Conservation (phyloP, 1,139 yeast species). For the Schwanniomyces etchellsii region DNA sequence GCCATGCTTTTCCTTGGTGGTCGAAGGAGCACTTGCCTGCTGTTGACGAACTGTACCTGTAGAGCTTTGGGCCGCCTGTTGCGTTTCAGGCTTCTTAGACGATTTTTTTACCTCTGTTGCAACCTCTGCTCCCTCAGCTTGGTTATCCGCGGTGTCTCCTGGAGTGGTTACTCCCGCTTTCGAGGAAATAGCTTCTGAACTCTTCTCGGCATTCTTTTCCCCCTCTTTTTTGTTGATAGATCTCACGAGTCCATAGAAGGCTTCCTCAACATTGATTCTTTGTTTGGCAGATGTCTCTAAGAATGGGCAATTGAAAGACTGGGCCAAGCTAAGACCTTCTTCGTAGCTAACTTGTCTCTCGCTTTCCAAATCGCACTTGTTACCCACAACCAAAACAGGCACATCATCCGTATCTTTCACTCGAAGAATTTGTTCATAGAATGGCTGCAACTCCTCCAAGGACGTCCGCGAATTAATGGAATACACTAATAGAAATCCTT, state of each 20-base stretch:
- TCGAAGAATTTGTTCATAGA: conserved; percentile 78
- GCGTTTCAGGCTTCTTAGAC: not conserved
- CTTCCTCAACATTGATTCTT: conserved; percentile 89
- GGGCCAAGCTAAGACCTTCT: conserved; percentile 77
- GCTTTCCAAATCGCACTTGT: conserved; percentile 52
- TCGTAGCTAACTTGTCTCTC: conserved; percentile 80
- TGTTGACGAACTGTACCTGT: conserved; percentile 12
- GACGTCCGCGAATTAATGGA: conserved; percentile 78
- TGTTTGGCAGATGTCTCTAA: conserved; percentile 93
- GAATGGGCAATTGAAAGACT: conserved; percentile 70
- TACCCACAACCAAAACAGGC: conserved; percentile 72
- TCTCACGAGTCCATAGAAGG: conserved; percentile 73
- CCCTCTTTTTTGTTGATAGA: conserved; percentile 32
- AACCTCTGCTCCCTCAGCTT: conserved; percentile 5
- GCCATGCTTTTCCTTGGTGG: conserved; percentile 35
- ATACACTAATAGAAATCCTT: conserved; percentile 81
- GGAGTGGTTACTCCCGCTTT: conserved; percentile 7
- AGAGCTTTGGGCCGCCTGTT: no score
- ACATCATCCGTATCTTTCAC: conserved; percentile 77
- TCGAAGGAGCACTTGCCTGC: conserved; percentile 12
- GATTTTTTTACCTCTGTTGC: conserved; percentile 1
- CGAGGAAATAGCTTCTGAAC: conserved; percentile 11
- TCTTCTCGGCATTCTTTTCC: conserved; percentile 4
- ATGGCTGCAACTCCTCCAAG: conserved; percentile 70
- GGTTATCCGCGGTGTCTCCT: conserved; percentile 5